phyloP scores from a whole-genome alignment of 2,329 filamentous ascomycete species.

The Colletotrichum eremochloae region DNA sequence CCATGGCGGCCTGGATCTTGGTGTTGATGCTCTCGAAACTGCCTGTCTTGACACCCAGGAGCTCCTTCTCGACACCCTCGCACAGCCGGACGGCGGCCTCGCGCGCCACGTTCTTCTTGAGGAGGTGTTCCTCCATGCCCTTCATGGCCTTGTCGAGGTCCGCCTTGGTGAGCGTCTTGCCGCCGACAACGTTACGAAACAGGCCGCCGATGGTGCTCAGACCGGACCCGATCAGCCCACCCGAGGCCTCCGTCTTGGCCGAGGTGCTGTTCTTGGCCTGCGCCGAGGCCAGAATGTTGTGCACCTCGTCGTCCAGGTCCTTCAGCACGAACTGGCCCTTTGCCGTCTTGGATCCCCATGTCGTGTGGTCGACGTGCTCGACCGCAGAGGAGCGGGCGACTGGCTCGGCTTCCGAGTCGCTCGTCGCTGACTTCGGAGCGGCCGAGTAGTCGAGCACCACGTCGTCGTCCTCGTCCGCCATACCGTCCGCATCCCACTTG shows the following conservation, averaged over 20 bases:
- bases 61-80: conserved; percentile 89
- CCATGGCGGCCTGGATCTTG: conserved; percentile 88
- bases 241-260: conserved; percentile 59
- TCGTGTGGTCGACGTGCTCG: conserved; percentile 80
- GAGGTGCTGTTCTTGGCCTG: conserved; percentile 67
- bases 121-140: conserved; percentile 93
- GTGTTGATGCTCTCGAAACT: conserved; percentile 91
- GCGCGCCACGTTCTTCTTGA: conserved; percentile 95
- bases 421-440: conserved; percentile 63
- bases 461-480: conserved; percentile 85
- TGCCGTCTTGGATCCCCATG: conserved; percentile 86
- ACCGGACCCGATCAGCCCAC: conserved; percentile 81
- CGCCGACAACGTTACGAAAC: conserved; percentile 94
- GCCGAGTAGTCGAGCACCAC: conserved; percentile 91
- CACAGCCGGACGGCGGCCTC: conserved; percentile 94
- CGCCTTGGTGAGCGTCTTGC: conserved; percentile 89
- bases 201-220: conserved; percentile 87
- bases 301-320: conserved; percentile 93
- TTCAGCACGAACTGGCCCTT: conserved; percentile 95
- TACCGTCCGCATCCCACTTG: conserved; percentile 92
- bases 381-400: conserved; percentile 69
- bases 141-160: conserved; percentile 94
- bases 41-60: conserved; percentile 90
- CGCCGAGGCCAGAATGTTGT: conserved; percentile 87
- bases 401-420: conserved; percentile 65